Conservation (phyloP, 192 early-diverging fungal species). For the Backusella liffmaniae region DNA sequence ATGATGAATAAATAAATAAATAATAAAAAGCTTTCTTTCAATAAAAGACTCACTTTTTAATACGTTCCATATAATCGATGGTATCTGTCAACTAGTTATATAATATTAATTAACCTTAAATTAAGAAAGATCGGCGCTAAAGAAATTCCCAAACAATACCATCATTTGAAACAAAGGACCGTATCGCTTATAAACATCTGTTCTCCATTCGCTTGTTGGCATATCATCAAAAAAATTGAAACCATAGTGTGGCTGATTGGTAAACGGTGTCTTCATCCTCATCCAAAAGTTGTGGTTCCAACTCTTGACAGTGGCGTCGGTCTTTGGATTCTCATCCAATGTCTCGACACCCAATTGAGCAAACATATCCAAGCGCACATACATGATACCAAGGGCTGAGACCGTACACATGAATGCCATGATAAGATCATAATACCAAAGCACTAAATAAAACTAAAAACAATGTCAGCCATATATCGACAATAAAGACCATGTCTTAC, state of each 20-base stretch:
- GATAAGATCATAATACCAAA: slow-evolving; percentile 31
- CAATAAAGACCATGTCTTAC: background rate
- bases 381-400: slow-evolving; percentile 1
- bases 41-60: slow-evolving; percentile 22
- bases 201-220: slow-evolving; percentile 18
- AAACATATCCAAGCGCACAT: slow-evolving; percentile 3
- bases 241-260: background rate
- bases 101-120: background rate
- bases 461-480: background rate
- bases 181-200: slow-evolving; percentile 20
- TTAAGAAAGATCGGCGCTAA: background rate
- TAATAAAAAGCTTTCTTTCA: too few species aligned
- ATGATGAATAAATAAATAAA: background rate
- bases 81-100: slow-evolving; percentile 21
- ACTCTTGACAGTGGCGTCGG: slow-evolving; percentile 13
- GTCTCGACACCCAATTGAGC: slow-evolving; percentile 8
- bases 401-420: slow-evolving; percentile 5
- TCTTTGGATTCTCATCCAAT: background rate
- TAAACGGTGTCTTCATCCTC: slow-evolving; percentile 2
- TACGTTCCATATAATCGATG: slow-evolving; percentile 23
- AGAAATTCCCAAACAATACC: background rate
- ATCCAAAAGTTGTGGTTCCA: slow-evolving; percentile 2
- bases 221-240: slow-evolving; percentile 15
- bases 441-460: slow-evolving; percentile 16
- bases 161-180: slow-evolving; percentile 22